These are phyloP conservation scores for Lumnitzera littorea DNA, from an alignment of 345 rosid genomes.

Conservation along the genomic window DNA sequence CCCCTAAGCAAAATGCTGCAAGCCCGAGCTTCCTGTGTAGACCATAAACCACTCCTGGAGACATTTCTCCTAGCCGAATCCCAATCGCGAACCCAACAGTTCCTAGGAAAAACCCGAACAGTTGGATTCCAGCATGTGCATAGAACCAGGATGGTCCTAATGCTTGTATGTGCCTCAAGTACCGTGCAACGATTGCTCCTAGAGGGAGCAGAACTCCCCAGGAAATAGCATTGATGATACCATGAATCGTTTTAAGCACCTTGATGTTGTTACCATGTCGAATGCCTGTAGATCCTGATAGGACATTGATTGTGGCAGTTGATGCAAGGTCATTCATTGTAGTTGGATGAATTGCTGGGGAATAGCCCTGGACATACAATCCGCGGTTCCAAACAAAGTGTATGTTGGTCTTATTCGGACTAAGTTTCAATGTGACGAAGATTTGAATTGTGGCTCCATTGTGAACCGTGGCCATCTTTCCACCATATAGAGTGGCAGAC, in stretches of 20 bases:
- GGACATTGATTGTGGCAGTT: slow-evolving; percentile 57
- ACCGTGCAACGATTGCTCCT: slow-evolving; percentile 66
- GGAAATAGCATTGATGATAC: slow-evolving; percentile 50
- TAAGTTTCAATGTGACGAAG: slow-evolving; percentile 55
- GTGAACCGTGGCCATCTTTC: slow-evolving; percentile 82
- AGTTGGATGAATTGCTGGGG: slow-evolving; percentile 95
- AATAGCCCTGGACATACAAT: slow-evolving; percentile 89
- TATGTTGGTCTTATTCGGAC: slow-evolving; percentile 50
- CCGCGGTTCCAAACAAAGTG: slow-evolving; percentile 98
- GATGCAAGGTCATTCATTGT: slow-evolving; percentile 78
- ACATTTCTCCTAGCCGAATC: slow-evolving; percentile 54
- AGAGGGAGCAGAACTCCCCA: slow-evolving; percentile 79
- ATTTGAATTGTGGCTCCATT: slow-evolving; percentile 78
- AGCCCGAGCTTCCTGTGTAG: slow-evolving; percentile 79
- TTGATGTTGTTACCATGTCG: slow-evolving; percentile 20
- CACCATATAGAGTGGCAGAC: slow-evolving; percentile 76
- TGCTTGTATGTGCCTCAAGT: slow-evolving; percentile 59
- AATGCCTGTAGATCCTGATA: slow-evolving; percentile 43
- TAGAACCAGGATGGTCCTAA: slow-evolving; percentile 90
- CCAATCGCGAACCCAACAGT: slow-evolving; percentile 71
- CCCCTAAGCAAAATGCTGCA: slow-evolving; percentile 49
- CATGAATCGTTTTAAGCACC: slow-evolving; percentile 49
- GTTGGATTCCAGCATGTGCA: slow-evolving; percentile 62
- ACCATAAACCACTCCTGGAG: slow-evolving; percentile 62
- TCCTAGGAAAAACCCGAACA: slow-evolving; percentile 51